phyloP scores from a whole-genome alignment of 768 basidiomycete genomes.

The Panaeolus papilionaceus region DNA sequence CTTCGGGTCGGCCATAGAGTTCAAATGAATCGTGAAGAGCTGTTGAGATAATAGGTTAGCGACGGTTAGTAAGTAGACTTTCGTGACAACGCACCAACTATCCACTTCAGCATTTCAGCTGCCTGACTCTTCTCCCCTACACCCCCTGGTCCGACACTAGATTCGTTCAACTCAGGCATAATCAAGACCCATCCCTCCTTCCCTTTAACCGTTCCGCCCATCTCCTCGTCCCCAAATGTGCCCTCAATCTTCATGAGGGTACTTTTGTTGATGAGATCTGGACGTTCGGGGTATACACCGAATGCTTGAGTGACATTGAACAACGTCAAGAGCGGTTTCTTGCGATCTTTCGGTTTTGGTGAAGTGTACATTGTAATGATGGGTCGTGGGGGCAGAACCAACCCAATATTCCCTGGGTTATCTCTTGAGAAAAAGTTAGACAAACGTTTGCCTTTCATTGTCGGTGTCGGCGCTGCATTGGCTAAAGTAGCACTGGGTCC shows the following conservation, averaged over 20 bases:
- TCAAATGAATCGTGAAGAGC: slow-evolving; percentile 87
- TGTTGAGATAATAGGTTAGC: slow-evolving; percentile 34
- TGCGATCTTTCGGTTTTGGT: slow-evolving; percentile 76
- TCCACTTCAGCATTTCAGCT: slow-evolving; percentile 90
- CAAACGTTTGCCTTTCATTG: slow-evolving; percentile 60
- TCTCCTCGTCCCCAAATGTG: slow-evolving; percentile 76
- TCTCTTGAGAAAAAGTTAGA: slow-evolving; percentile 66
- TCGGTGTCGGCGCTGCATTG: slow-evolving; percentile 26
- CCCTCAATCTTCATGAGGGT: slow-evolving; percentile 95
- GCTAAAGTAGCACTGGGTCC: slow-evolving; percentile 33
- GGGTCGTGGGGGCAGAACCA: slow-evolving; percentile 38
- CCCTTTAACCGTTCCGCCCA: slow-evolving; percentile 64
- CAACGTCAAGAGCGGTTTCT: slow-evolving; percentile 73
- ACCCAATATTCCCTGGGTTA: slow-evolving; percentile 32
- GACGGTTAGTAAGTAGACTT: slow-evolving; percentile 13
- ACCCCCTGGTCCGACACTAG: slow-evolving; percentile 3
- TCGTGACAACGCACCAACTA: slow-evolving; percentile 66
- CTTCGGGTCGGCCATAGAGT: slow-evolving; percentile 86
- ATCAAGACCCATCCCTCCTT: slow-evolving; percentile 87
- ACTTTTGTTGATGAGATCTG: slow-evolving; percentile 86
- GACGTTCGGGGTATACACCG: slow-evolving; percentile 95
- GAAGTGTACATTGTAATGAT: slow-evolving; percentile 65
- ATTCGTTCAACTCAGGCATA: slow-evolving; percentile 75
- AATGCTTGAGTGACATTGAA: slow-evolving; percentile 82
- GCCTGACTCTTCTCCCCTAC: slow-evolving; percentile 55